These are phyloP conservation scores for Discostella stelligeroides DNA, from an alignment of 108 stramenopile genomes.

Conservation along the genomic window DNA sequence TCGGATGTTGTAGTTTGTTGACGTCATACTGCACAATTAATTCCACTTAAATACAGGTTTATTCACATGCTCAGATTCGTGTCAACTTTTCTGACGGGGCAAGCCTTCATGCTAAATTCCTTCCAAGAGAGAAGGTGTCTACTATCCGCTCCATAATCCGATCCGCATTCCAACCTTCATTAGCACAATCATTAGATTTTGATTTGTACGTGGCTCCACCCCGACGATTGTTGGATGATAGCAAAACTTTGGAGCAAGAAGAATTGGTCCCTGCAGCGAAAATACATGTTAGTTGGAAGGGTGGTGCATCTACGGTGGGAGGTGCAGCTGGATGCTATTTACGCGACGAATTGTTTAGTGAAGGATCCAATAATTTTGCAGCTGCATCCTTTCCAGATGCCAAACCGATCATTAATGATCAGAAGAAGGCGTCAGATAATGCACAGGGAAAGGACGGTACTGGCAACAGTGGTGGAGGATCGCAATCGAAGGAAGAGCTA, in stretches of 20 bases:
- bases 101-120: slow-evolving; percentile 65
- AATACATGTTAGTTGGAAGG: slow-evolving; percentile 77
- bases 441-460: not conserved
- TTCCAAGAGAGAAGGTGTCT: slow-evolving; percentile 55
- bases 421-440: slow-evolving; percentile 1
- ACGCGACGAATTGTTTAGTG: slow-evolving; percentile 40
- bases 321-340: slow-evolving; percentile 20
- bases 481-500: slow-evolving; percentile 47
- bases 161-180: slow-evolving; percentile 27
- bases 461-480: slow-evolving; percentile 9
- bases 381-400: slow-evolving; percentile 50
- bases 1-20: not conserved
- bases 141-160: slow-evolving; percentile 45
- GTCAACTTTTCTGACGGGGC: slow-evolving; percentile 72
- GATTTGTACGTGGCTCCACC: slow-evolving; percentile 86
- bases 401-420: slow-evolving; percentile 27
- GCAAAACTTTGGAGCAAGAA: slow-evolving; percentile 61
- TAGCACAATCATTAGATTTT: slow-evolving; percentile 39
- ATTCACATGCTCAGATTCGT: slow-evolving; percentile 66
- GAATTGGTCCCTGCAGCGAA: slow-evolving; percentile 82
- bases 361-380: not conserved
- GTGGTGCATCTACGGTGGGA: not conserved
- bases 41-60: no score
- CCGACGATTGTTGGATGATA: slow-evolving; percentile 51
- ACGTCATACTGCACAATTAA: no score